These are phyloP conservation scores for Pelargonium australe DNA, from an alignment of 441 rosid genomes.

Conservation along the genomic window DNA sequence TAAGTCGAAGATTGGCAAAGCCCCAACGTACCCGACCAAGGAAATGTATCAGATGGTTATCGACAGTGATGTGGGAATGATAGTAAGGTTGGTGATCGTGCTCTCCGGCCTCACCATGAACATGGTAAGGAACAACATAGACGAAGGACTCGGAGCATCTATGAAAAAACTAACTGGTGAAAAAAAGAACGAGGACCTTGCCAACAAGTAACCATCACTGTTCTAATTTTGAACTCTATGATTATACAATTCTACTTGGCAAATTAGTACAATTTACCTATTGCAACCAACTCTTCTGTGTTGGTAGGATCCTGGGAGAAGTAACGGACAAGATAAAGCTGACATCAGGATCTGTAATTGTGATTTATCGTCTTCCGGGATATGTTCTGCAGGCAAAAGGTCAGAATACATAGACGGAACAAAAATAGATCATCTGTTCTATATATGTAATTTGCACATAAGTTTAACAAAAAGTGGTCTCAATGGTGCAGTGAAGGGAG, in stretches of 20 bases:
- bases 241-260: background rate
- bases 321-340: conserved; percentile 43
- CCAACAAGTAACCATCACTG: conserved; percentile 27
- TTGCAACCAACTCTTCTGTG: background rate
- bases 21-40: conserved; percentile 33
- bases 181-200: conserved; percentile 36
- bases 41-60: conserved; percentile 38
- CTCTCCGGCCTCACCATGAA: conserved; percentile 38
- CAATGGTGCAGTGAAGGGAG: conserved; percentile 33
- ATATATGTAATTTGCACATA: background rate
- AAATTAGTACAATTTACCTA: background rate
- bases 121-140: conserved; percentile 37
- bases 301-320: conserved; percentile 36
- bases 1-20: conserved; percentile 29
- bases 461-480: conserved; percentile 7
- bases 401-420: conserved; percentile 5
- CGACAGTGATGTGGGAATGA: conserved; percentile 35
- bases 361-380: conserved; percentile 41
- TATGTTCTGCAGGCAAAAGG: conserved; percentile 36
- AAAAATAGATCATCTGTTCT: background rate
- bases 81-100: conserved; percentile 39
- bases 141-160: conserved; percentile 41
- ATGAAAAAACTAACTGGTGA: conserved; percentile 36
- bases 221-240: background rate
- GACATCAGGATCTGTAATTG: conserved; percentile 37